Percentiles rank a stretch among this genome's conserved stretches.
phyloP scores from a whole-genome alignment of 1,284 basidiomycete species.

The Cryptococcus sp. region DNA sequence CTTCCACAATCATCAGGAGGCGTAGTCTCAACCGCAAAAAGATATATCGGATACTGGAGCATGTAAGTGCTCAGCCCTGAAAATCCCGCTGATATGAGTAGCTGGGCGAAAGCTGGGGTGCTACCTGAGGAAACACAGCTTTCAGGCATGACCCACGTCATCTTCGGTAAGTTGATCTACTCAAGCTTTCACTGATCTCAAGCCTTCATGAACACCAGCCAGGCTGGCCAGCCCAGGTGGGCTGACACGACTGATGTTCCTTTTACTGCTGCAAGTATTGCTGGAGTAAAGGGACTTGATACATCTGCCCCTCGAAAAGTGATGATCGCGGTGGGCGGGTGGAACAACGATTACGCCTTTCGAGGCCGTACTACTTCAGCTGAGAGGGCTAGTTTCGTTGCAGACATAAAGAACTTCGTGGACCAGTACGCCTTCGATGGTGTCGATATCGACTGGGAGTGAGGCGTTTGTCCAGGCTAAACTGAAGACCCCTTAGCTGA shows the following conservation, averaged over 20 bases:
- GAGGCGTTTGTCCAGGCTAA: conserved; percentile 1
- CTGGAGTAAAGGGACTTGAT: background rate
- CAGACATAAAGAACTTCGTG: conserved; percentile 6
- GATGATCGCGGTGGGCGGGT: conserved; percentile 23
- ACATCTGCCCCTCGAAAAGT: background rate
- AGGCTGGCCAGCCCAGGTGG: conserved; percentile 1
- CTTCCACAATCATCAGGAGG: too few species aligned
- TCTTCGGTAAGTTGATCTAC: conserved; percentile 14
- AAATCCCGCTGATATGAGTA: too few species aligned
- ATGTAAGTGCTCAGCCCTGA: conserved; percentile 11
- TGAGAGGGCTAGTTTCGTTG: conserved; percentile 4
- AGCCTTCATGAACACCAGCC: conserved; percentile 16
- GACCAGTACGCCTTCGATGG: conserved; percentile 17
- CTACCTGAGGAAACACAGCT: conserved; percentile 10
- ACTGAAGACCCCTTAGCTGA: too few species aligned
- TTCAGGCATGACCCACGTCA: conserved; percentile 23
- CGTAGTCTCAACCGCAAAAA: background rate
- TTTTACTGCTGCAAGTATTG: background rate
- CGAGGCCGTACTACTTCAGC: conserved; percentile 5
- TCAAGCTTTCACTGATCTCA: background rate
- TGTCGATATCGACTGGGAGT: conserved; percentile 33
- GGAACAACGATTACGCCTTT: conserved; percentile 18
- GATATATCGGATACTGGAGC: conserved; percentile 25
- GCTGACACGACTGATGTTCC: background rate
- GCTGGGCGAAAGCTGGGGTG: background rate